Evolutionary conservation across 2,329 filamentous ascomycete species (phyloP), one percentile per base, ranked within the genome.

Genomic region (Emmonsiellopsis sp.): DNA sequence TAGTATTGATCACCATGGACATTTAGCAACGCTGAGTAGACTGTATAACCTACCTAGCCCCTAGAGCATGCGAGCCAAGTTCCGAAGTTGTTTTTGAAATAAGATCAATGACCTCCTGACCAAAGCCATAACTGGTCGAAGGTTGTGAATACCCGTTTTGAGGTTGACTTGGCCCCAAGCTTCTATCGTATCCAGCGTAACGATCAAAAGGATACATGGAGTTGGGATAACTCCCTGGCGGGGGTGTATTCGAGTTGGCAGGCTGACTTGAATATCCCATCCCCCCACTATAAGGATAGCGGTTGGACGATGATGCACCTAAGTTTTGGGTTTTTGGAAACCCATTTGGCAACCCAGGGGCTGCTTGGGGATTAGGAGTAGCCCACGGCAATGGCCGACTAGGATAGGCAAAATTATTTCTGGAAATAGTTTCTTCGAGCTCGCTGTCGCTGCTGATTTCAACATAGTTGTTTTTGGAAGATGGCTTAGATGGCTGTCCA

Each of bases 391-490:
- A n/a, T 15, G 42, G 26, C 31, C 20, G 50, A n/a, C 32, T n/a
- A 30, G 30, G 11, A 37, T 48, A 7, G 6, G 34, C 9, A 48
- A 20, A 26, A 31, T 11, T 32, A 11, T 26, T 16, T 37, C 8
- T 8, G 11, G 52, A 15, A 26, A 13, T 38, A 20, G 11, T 30
- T 35, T 51, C 49, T 47, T 59, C 53, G 9, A 47, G n/a, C 6
- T 57, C 55, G 32, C 55, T 57, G 35, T 57, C 55, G 31, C 55
- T 55, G 34, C 49, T 51, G 16, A 57, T 48, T 34, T 57, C 55
- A 11, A 55, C 41, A 16, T 45, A 54, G 34, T 38, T 42, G n/a
- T 53, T 44, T 8, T 32, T 41, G 32, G 52, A 8, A 16, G 20
- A 5, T 26, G 20, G 20, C 20, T 40, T 32, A 20, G 48, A 26